Percentiles rank a stretch among this genome's conserved stretches.
Conservation (phyloP, 352 stramenopile genomes). For the Phytophthora pinifolia region DNA sequence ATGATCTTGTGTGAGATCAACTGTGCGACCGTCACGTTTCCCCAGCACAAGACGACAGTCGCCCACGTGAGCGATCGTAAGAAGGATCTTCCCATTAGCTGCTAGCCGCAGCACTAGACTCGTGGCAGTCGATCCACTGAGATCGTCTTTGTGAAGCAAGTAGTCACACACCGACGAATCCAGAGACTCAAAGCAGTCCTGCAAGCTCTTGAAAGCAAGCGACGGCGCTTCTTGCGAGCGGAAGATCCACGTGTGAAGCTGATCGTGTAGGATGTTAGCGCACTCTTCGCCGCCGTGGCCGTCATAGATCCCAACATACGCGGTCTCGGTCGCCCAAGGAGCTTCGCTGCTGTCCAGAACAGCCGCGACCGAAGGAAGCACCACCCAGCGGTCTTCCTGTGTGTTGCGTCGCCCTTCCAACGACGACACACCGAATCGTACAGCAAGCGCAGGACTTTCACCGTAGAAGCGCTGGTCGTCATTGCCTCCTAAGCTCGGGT, state of each 20-base stretch:
- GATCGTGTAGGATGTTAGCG: slow-evolving; percentile 69
- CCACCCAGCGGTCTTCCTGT: slow-evolving; percentile 74
- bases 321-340: slow-evolving; percentile 20
- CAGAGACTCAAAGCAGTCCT: slow-evolving; percentile 57
- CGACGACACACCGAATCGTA: slow-evolving; percentile 51
- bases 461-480: slow-evolving; percentile 45
- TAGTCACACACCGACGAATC: slow-evolving; percentile 75
- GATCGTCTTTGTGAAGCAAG: slow-evolving; percentile 66
- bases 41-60: slow-evolving; percentile 73
- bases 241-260: slow-evolving; percentile 74
- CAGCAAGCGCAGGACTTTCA: slow-evolving; percentile 31
- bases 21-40: slow-evolving; percentile 35
- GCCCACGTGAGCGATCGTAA: slow-evolving; percentile 66
- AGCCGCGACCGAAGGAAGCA: slow-evolving; percentile 42
- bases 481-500: slow-evolving; percentile 3
- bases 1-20: slow-evolving; percentile 72
- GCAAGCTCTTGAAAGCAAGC: slow-evolving; percentile 26
- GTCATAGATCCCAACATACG: slow-evolving; percentile 83
- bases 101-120: slow-evolving; percentile 44
- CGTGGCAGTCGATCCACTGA: slow-evolving; percentile 81
- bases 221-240: slow-evolving; percentile 30
- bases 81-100: slow-evolving; percentile 16
- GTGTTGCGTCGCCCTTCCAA: slow-evolving; percentile 68
- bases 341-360: slow-evolving; percentile 10
- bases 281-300: slow-evolving; percentile 79